phyloP scores from a whole-genome alignment of 192 early-diverging fungal genomes.

The Coemansia sp. region DNA sequence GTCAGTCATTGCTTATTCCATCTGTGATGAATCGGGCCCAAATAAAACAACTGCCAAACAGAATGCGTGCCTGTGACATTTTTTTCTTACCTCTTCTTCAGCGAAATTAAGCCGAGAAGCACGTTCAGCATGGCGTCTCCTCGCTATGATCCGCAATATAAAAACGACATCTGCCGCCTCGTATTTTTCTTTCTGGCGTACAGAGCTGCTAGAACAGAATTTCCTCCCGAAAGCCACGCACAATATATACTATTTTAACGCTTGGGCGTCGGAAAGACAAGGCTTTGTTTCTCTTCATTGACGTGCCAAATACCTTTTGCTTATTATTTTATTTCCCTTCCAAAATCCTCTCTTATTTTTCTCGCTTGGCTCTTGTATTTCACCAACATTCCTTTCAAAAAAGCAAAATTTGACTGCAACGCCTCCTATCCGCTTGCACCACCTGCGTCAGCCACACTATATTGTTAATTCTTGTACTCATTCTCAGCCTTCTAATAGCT shows the following conservation, averaged over 20 bases:
- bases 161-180: not conserved
- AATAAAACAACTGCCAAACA: not conserved
- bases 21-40: constrained; percentile 4
- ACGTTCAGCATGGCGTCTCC: not conserved
- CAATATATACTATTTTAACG: not conserved
- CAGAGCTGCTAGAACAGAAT: constrained; percentile 2
- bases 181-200: not conserved
- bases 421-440: not conserved
- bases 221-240: not conserved
- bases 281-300: not conserved
- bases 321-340: not conserved
- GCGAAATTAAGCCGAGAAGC: not conserved
- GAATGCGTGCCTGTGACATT: not conserved
- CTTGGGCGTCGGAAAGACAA: not conserved
- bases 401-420: not conserved
- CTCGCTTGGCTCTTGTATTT: not conserved
- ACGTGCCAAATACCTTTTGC: not conserved
- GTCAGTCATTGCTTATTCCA: not conserved
- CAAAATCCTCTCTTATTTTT: not conserved
- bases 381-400: not conserved
- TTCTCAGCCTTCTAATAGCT: not conserved
- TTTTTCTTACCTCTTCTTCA: not conserved
- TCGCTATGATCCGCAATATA: not conserved
- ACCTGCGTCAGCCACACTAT: not conserved
- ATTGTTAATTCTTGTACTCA: constrained; percentile 2